These are phyloP conservation scores for Bonia amplexicaulis DNA, from an alignment of 176 grass and related monocot species.

Conservation along the genomic window DNA sequence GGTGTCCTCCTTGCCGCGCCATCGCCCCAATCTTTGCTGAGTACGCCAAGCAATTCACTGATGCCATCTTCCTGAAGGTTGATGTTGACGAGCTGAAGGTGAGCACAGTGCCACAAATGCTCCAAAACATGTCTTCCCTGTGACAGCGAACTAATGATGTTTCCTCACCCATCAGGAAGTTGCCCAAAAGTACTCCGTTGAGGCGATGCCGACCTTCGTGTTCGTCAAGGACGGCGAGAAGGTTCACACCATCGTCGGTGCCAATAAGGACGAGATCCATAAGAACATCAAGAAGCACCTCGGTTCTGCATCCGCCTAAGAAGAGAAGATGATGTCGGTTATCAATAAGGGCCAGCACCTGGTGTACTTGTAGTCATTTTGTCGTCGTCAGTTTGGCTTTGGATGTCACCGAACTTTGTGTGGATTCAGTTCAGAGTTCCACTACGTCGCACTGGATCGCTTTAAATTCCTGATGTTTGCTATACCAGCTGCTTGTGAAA, in stretches of 20 bases:
- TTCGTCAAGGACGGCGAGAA: constrained; percentile 37
- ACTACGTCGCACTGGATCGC: neutral
- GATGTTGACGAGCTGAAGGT: constrained; percentile 81
- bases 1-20: constrained; percentile 68
- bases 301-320: neutral
- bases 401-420: neutral
- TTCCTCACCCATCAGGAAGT: constrained; percentile 28
- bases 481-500: neutral
- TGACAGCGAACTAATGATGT: neutral
- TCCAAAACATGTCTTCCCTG: neutral
- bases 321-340: neutral
- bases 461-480: neutral
- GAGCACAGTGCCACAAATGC: neutral
- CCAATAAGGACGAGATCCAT: constrained; percentile 41
- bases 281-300: constrained; percentile 1
- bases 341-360: neutral
- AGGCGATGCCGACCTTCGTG: constrained; percentile 70
- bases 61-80: constrained; percentile 59
- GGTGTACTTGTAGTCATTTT: neutral
- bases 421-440: neutral
- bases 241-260: constrained; percentile 39
- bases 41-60: constrained; percentile 40
- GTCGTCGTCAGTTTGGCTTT: neutral
- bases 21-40: constrained; percentile 55
- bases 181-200: constrained; percentile 12